A percentile compares a stretch with the other conserved stretches of the same genome.
Conservation (phyloP, 1,139 yeast species). For the Candida tropicalis region DNA sequence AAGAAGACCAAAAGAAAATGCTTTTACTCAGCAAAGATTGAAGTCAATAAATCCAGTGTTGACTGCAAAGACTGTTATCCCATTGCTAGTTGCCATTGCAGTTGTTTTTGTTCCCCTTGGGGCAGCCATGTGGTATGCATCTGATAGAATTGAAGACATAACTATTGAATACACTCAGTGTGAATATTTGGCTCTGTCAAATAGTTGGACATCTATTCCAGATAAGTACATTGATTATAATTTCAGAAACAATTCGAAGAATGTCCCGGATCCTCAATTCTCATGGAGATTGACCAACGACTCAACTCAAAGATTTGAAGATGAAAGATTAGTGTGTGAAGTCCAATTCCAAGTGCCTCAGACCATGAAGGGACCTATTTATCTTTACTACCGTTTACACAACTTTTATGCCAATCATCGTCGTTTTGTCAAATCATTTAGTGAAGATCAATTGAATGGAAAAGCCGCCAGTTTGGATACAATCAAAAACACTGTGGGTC, state of each 20-base stretch:
- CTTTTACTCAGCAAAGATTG: constrained; percentile 63
- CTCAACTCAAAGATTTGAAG: constrained; percentile 51
- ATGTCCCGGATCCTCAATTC: constrained; percentile 11
- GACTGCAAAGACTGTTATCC: constrained; percentile 88
- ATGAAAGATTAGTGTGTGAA: constrained; percentile 67
- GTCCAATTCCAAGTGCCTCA: constrained; percentile 80
- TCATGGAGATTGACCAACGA: constrained; percentile 66
- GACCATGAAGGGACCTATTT: constrained; percentile 74
- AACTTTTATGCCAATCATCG: constrained; percentile 93
- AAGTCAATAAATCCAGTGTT: constrained; percentile 66
- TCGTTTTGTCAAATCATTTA: constrained; percentile 85
- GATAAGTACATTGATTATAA: constrained; percentile 51
- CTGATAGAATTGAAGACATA: constrained; percentile 75
- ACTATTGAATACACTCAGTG: constrained; percentile 83
- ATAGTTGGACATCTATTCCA: constrained; percentile 64
- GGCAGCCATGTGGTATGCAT: constrained; percentile 84
- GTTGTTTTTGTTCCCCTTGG: constrained; percentile 90
- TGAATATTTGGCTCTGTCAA: constrained; percentile 54
- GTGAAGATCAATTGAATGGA: constrained; percentile 90
- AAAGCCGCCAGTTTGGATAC: constrained; percentile 54
- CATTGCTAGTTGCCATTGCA: constrained; percentile 73
- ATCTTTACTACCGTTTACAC: constrained; percentile 76
- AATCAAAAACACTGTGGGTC: constrained; percentile 73
- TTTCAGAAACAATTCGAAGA: constrained; percentile 40
- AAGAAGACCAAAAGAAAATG: constrained; percentile 59